Percentiles rank a stretch among this genome's conserved stretches.
phyloP scores from a whole-genome alignment of 208 protist genomes.

The Borovskyia barvae region DNA sequence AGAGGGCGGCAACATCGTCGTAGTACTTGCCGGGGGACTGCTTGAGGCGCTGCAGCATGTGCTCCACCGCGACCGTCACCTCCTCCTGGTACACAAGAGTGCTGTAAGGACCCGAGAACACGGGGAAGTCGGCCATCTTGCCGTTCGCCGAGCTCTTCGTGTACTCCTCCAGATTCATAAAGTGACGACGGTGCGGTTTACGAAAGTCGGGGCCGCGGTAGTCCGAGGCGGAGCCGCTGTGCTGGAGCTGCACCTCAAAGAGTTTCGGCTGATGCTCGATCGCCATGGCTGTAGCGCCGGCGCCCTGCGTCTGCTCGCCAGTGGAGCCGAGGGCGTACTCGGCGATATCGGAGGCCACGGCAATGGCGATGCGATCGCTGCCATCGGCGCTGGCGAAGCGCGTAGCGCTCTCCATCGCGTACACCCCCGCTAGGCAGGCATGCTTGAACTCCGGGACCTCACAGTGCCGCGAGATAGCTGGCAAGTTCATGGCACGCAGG shows the following conservation, averaged over 20 bases:
- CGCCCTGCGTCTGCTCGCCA: slow-evolving; percentile 90
- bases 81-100: slow-evolving; percentile 89
- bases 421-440: slow-evolving; percentile 90
- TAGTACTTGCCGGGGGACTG: slow-evolving; percentile 77
- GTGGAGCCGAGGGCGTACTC: slow-evolving; percentile 88
- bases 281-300: slow-evolving; percentile 81
- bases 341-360: slow-evolving; percentile 87
- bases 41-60: slow-evolving; percentile 77
- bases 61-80: slow-evolving; percentile 83
- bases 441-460: slow-evolving; percentile 93
- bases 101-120: slow-evolving; percentile 90
- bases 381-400: slow-evolving; percentile 71
- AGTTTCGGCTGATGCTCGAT: slow-evolving; percentile 76
- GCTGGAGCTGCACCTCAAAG: slow-evolving; percentile 75
- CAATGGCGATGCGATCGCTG: slow-evolving; percentile 74
- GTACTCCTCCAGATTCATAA: slow-evolving; percentile 82
- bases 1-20: slow-evolving; percentile 80
- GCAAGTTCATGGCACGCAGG: slow-evolving; percentile 63
- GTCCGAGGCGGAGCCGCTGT: slow-evolving; percentile 73
- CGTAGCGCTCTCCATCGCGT: slow-evolving; percentile 82
- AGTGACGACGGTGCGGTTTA: slow-evolving; percentile 86
- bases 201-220: slow-evolving; percentile 92
- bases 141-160: slow-evolving; percentile 55
- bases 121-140: slow-evolving; percentile 89
- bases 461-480: slow-evolving; percentile 73